phyloP scores from a whole-genome alignment of 2,329 filamentous ascomycete genomes.

The Whalleya microplaca region DNA sequence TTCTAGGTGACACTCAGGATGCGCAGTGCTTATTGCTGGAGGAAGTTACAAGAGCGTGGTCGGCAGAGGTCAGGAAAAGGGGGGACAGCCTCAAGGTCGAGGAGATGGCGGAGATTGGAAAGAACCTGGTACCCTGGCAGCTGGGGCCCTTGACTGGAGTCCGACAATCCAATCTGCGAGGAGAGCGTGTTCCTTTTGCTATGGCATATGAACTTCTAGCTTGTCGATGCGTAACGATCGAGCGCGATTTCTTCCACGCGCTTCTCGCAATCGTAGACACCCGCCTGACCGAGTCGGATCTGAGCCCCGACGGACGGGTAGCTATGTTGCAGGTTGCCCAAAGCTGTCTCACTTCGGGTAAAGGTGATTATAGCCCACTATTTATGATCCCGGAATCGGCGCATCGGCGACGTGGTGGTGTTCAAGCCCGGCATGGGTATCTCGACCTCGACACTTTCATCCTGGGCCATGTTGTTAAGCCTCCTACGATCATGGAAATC shows the following conservation, averaged over 20 bases:
- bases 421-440: constrained; percentile 1
- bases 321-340: constrained; percentile 15
- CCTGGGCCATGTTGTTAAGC: not conserved
- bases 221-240: constrained; percentile 1
- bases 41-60: constrained; percentile 1
- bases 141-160: not conserved
- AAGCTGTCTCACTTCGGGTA: constrained; percentile 3
- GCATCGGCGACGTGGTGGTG: not conserved
- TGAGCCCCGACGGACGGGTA: constrained; percentile 2
- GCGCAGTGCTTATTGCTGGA: not conserved
- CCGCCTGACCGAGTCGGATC: constrained; percentile 1
- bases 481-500: not conserved
- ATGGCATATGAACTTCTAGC: constrained; percentile 4
- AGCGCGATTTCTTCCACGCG: constrained; percentile 11
- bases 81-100: not conserved
- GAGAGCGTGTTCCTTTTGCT: not conserved
- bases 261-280: constrained; percentile 7
- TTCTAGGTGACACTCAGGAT: not conserved
- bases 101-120: constrained; percentile 1
- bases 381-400: constrained; percentile 13
- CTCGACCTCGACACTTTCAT: not conserved
- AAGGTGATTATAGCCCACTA: constrained; percentile 22
- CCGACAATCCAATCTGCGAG: not conserved
- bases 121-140: not conserved
- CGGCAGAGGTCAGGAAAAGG: not conserved